Percentiles rank a stretch among this genome's conserved stretches.
Evolutionary conservation across 2,329 filamentous ascomycete genomes (phyloP).

Genomic region (Microsporum canis): DNA sequence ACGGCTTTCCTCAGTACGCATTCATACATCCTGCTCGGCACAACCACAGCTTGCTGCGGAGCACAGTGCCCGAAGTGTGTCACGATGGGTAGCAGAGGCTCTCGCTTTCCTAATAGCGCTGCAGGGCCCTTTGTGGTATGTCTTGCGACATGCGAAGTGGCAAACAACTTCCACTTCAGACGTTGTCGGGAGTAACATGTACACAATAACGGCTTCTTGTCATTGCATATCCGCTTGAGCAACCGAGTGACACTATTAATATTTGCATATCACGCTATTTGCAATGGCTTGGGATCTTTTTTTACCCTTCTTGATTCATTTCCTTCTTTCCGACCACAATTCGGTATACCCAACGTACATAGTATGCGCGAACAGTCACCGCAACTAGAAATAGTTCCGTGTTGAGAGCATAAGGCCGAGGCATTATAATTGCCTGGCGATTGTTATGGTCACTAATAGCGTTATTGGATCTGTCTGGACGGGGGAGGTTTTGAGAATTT

Average conservation of each 20-base stretch:
- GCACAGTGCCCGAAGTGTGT: neutral
- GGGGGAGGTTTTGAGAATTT: neutral
- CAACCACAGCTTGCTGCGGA: neutral
- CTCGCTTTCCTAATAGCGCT: neutral
- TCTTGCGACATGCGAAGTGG: neutral
- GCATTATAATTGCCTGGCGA: neutral
- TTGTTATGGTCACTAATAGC: neutral
- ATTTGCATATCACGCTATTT: conserved; percentile 4
- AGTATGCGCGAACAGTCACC: neutral
- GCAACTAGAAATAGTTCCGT: neutral
- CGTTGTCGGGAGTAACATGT: neutral
- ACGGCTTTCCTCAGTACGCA: neutral
- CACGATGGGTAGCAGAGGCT: neutral
- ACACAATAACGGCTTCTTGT: neutral
- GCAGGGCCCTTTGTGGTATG: neutral
- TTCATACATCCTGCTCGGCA: neutral
- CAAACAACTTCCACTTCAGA: neutral
- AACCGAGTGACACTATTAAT: conserved; percentile 1
- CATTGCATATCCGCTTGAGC: neutral
- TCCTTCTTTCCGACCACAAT: neutral
- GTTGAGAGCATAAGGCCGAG: neutral
- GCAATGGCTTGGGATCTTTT: neutral
- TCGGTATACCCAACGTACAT: neutral
- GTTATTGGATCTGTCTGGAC: neutral
- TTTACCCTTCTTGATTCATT: neutral